Evolutionary conservation across 176 grass and related monocot species (phyloP).

Genomic region (Bolboschoenus planiculmis): DNA sequence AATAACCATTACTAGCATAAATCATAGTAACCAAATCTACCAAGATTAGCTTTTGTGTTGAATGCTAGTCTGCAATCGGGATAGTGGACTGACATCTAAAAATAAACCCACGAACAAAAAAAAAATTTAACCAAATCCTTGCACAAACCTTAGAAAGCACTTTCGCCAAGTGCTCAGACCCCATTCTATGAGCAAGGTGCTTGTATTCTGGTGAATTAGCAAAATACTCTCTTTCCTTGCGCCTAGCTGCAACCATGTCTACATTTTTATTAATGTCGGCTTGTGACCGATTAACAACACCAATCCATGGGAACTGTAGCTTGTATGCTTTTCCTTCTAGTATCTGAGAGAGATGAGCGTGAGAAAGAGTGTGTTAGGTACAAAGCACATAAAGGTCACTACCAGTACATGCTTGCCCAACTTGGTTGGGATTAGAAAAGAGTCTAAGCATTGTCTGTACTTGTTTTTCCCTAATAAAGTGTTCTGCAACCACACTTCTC

Average conservation of each 20-base stretch:
- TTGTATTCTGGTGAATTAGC: constrained; percentile 77
- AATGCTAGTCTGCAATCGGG: too few species aligned
- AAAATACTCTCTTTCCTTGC: constrained; percentile 90
- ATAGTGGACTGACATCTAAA: background rate
- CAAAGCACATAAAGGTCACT: background rate
- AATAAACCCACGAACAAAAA: background rate
- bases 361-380: constrained; percentile 1
- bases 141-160: constrained; percentile 80
- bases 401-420: background rate
- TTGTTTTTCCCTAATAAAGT: background rate
- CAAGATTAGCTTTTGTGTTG: background rate
- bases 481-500: background rate
- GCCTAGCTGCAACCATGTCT: constrained; percentile 98
- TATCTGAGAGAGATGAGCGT: constrained; percentile 55
- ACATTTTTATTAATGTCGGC: constrained; percentile 98
- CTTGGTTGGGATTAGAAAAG: background rate
- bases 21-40: background rate
- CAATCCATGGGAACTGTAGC: constrained; percentile 86
- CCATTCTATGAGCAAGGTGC: constrained; percentile 85
- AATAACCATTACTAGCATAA: background rate
- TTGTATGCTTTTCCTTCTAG: constrained; percentile 88
- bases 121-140: background rate
- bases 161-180: constrained; percentile 93
- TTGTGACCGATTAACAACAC: constrained; percentile 99
- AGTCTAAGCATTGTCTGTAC: background rate